Percentiles rank a stretch among this genome's conserved stretches.
phyloP scores from a whole-genome alignment of 2,329 filamentous ascomycete genomes.

The Fonsecaea monophora region DNA sequence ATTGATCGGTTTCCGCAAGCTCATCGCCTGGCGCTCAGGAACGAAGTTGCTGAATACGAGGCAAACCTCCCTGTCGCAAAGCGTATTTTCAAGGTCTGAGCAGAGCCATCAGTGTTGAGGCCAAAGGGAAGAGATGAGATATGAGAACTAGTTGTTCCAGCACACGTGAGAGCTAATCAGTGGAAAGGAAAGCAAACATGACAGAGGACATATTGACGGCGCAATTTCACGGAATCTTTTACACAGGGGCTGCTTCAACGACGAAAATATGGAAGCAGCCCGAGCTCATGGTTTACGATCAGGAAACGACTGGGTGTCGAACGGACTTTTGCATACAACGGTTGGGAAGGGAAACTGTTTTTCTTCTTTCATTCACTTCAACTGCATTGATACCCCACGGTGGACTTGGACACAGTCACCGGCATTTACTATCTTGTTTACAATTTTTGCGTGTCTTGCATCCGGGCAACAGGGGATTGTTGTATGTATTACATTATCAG shows the following conservation, averaged over 20 bases:
- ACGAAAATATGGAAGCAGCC: not conserved
- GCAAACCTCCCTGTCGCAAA: not conserved
- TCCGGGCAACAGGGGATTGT: not conserved
- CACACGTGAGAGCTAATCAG: not conserved
- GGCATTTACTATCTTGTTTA: not conserved
- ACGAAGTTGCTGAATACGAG: constrained; percentile 15
- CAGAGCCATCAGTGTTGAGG: not conserved
- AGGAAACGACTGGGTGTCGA: not conserved
- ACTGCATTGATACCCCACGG: constrained; percentile 2
- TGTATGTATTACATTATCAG: not conserved
- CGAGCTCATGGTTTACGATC: not conserved
- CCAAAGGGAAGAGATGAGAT: not conserved
- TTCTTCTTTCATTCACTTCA: not conserved
- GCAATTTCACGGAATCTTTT: constrained; percentile 6
- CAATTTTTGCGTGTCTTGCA: not conserved
- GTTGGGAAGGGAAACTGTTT: not conserved
- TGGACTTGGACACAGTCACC: not conserved
- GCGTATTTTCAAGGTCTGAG: not conserved
- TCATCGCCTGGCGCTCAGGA: constrained; percentile 3
- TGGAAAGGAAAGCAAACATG: not conserved
- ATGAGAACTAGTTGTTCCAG: not conserved
- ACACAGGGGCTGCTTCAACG: not conserved
- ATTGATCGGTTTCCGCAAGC: not conserved
- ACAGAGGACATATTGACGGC: not conserved
- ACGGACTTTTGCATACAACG: not conserved